phyloP scores from a whole-genome alignment of 306 rosid species.

The Corylus heterophylla region DNA sequence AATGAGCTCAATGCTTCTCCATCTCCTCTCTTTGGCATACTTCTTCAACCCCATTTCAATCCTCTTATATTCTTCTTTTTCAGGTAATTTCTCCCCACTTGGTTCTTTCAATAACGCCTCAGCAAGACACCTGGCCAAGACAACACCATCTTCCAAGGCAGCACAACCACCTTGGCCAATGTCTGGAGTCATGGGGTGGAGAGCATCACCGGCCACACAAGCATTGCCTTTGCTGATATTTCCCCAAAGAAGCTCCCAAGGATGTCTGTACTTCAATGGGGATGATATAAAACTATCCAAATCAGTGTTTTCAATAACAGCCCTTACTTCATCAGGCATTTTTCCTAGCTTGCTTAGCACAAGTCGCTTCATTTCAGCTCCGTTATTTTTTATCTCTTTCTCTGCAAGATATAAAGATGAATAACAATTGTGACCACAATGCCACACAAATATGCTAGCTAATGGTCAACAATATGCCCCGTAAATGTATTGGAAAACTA shows the following conservation, averaged over 20 bases:
- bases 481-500: too few relatives aligned
- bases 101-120: constrained; percentile 38
- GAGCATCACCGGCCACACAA: constrained; percentile 68
- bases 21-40: constrained; percentile 61
- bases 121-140: constrained; percentile 61
- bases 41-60: constrained; percentile 54
- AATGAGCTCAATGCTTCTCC: constrained; percentile 61
- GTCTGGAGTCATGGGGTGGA: constrained; percentile 74
- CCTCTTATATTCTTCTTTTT: constrained; percentile 30
- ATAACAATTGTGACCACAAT: not conserved
- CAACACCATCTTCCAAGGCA: constrained; percentile 66
- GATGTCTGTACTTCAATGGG: constrained; percentile 52
- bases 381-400: constrained; percentile 35
- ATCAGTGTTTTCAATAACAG: constrained; percentile 42
- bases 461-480: not conserved
- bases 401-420: constrained; percentile 29
- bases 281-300: constrained; percentile 29
- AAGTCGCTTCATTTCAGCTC: constrained; percentile 44
- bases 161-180: constrained; percentile 65
- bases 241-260: constrained; percentile 66
- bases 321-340: constrained; percentile 38
- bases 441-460: not conserved
- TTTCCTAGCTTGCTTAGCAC: constrained; percentile 53
- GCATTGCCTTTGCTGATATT: constrained; percentile 64
- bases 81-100: constrained; percentile 10